Evolutionary conservation across 257 asterid species (phyloP), one percentile per base, ranked within the genome.

Genomic region (Prunella vulgaris): DNA sequence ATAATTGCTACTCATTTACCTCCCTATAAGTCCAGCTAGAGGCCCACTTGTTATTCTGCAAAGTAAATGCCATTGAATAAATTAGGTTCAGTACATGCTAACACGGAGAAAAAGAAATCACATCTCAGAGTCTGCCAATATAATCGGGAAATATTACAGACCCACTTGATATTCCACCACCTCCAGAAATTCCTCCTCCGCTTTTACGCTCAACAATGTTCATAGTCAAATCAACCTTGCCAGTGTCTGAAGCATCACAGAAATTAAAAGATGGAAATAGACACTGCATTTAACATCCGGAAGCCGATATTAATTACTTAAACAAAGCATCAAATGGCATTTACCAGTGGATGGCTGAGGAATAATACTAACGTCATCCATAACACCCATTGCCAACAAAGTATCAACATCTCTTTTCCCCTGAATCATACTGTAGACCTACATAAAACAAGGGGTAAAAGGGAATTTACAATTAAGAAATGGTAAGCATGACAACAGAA

Each of bases 151-250:
- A 27, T 25, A 46, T 71, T 38, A 91, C 96, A 35, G 84, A 93
- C 99, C 99, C 97, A 71, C 96, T 91, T 67, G 99, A 93, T 84
- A 93, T 82, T 82, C 96, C 99, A 73, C 96, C 99, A 77, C 99
- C 96, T 52, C 96, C 99, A 74, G 96, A 90, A 59, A 93, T 78
- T 35, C 99, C 99, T 69, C 83, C 93, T 58, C 90, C 89, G 13
- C 91, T 87, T 83, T 93, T 89, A 68, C 96, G 99, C 88, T 93
- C 96, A 60, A 93, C 97, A 78, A 91, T 81, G 70, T 93, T 93
- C 85, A 93, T 83, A 32, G 96, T 86, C 81, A 93, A 80, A 80
- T 93, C 99, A 74, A 93, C 96, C 83, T 93, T 93, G 74, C 88
- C 88, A 64, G 86, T 77, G 54, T 89, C 97, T 93, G 79, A 71